Conservation (phyloP, 2,329 filamentous ascomycete species). For the Pseudogymnoascus destructans region DNA sequence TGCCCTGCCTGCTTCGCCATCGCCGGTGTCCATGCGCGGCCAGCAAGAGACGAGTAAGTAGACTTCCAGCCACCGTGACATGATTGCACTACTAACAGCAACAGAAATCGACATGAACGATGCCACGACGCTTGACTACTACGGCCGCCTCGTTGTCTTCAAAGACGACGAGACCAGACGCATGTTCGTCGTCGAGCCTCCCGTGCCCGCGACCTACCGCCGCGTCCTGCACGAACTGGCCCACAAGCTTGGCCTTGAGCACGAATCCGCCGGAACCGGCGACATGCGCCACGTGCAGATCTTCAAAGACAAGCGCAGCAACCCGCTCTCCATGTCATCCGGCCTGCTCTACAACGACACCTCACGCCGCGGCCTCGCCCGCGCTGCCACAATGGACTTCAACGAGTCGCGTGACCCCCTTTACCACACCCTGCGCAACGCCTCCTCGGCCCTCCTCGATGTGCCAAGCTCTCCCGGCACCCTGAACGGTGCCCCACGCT, state of each 20-base stretch:
- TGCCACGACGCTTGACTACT: conserved; percentile 72
- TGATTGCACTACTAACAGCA: conserved; percentile 34
- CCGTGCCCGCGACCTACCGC: conserved; percentile 69
- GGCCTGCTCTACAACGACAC: conserved; percentile 51
- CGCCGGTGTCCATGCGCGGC: conserved; percentile 24
- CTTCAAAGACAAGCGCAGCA: conserved; percentile 46
- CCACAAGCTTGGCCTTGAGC: conserved; percentile 85
- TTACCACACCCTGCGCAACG: conserved; percentile 66
- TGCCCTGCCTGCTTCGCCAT: conserved; percentile 36
- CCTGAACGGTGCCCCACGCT: conserved; percentile 53
- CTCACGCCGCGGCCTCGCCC: conserved; percentile 72
- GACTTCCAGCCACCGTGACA: conserved; percentile 13
- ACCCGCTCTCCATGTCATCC: conserved; percentile 24
- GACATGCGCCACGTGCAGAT: conserved; percentile 86
- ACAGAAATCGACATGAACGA: conserved; percentile 83
- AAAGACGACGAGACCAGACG: conserved; percentile 67
- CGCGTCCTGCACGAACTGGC: conserved; percentile 87
- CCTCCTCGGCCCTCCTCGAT: conserved; percentile 69
- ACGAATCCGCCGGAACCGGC: conserved; percentile 77
- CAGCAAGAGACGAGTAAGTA: conserved; percentile 14
- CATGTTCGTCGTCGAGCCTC: conserved; percentile 69
- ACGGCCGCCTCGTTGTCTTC: conserved; percentile 82
- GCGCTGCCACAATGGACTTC: conserved; percentile 96
- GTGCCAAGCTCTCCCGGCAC: conserved; percentile 65
- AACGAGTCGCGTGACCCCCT: conserved; percentile 63